These are phyloP conservation scores for Lentinula edodes DNA, from an alignment of 768 basidiomycete species.

Conservation along the genomic window DNA sequence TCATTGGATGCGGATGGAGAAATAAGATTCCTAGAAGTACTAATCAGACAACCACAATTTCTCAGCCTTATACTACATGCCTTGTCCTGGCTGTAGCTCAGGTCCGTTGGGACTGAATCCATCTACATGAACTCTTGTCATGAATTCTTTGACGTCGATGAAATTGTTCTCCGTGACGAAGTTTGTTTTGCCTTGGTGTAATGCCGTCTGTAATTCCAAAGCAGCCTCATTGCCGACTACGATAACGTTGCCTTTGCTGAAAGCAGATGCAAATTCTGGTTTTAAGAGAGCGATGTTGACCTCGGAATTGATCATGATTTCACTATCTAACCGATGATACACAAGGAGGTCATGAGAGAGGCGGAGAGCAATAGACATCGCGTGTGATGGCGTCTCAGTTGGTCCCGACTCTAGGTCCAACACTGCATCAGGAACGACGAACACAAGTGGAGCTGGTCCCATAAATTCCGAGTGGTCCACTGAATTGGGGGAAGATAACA, in stretches of 20 bases:
- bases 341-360: slow-evolving; percentile 62
- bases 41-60: slow-evolving; percentile 1
- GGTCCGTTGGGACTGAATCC: slow-evolving; percentile 14
- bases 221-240: slow-evolving; percentile 44
- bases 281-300: slow-evolving; percentile 14
- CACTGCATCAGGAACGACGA: slow-evolving; percentile 45
- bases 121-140: slow-evolving; percentile 23
- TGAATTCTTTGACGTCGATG: slow-evolving; percentile 11
- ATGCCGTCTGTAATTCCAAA: background rate
- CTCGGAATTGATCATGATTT: slow-evolving; percentile 45
- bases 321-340: slow-evolving; percentile 67
- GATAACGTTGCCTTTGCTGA: slow-evolving; percentile 46
- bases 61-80: slow-evolving; percentile 7
- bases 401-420: slow-evolving; percentile 18
- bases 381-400: background rate
- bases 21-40: slow-evolving; percentile 45
- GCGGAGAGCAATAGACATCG: slow-evolving; percentile 51
- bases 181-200: background rate
- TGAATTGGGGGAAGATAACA: slow-evolving; percentile 37
- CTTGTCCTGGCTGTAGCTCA: slow-evolving; percentile 4
- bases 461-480: slow-evolving; percentile 18
- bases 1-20: slow-evolving; percentile 57
- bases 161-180: background rate
- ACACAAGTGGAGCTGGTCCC: slow-evolving; percentile 33
- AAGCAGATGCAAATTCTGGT: slow-evolving; percentile 18